Conservation (phyloP, 345 rosid species). For the Nasturtium officinale region DNA sequence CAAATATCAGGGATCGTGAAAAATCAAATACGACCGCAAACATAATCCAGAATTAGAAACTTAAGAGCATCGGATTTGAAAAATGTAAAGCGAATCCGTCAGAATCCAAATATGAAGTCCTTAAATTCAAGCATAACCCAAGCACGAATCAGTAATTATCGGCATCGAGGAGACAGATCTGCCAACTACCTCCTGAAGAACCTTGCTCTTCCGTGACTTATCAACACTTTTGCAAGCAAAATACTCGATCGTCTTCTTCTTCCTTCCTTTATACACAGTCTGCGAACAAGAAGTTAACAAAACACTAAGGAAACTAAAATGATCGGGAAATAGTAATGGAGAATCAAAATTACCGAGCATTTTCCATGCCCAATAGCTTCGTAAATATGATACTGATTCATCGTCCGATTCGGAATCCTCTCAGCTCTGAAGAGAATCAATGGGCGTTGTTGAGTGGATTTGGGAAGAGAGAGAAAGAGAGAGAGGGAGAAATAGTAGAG, state of each 20-base stretch:
- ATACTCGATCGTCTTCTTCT: slow-evolving; percentile 97
- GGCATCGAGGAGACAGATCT: slow-evolving; percentile 4
- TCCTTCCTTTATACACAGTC: slow-evolving; percentile 96
- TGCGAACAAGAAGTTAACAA: no score
- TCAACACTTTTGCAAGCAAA: slow-evolving; percentile 94
- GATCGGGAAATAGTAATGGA: no score
- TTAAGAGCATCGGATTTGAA: slow-evolving; percentile 2
- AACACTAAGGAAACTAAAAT: no score
- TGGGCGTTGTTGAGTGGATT: slow-evolving; percentile 22
- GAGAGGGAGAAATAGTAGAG: slow-evolving; percentile 27
- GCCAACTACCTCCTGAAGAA: slow-evolving; percentile 85
- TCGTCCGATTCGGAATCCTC: slow-evolving; percentile 37
- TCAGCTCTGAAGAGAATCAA: neutral
- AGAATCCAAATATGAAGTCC: neutral
- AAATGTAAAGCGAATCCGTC: slow-evolving; percentile 16
- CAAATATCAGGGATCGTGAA: neutral
- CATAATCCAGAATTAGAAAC: slow-evolving; percentile 35
- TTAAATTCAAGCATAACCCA: slow-evolving; percentile 13
- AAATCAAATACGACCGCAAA: slow-evolving; percentile 13
- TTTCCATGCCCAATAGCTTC: slow-evolving; percentile 98
- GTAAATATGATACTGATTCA: slow-evolving; percentile 94
- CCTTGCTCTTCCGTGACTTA: slow-evolving; percentile 84
- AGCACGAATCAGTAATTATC: slow-evolving; percentile 8
- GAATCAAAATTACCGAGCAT: slow-evolving; percentile 64
- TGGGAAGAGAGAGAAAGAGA: slow-evolving; percentile 38